A percentile compares a stretch with the other conserved stretches of the same genome.
Evolutionary conservation across 2,329 filamentous ascomycete genomes (phyloP).

Genomic region (Aspergillus clavatus): DNA sequence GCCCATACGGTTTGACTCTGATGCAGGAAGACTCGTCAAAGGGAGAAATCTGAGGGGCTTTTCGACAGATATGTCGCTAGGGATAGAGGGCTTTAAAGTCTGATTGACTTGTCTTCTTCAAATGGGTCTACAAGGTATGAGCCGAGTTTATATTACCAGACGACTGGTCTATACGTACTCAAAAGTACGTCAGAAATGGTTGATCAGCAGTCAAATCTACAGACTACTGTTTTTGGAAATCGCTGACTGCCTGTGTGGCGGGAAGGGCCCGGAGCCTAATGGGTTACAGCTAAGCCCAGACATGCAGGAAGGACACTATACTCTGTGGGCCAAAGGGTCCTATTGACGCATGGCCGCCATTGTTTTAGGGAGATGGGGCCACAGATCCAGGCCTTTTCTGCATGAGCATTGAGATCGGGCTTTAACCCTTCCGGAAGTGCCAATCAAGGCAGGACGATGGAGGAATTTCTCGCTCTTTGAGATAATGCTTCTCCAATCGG

Average conservation of each 20-base stretch:
- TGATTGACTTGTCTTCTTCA: not conserved
- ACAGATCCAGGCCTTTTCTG: not conserved
- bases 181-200: not conserved
- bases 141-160: not conserved
- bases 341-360: not conserved
- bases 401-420: not conserved
- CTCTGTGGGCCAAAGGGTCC: not conserved
- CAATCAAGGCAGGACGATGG: not conserved
- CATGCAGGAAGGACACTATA: not conserved
- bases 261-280: not conserved
- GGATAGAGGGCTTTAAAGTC: not conserved
- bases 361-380: not conserved
- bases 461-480: not conserved
- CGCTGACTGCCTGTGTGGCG: not conserved
- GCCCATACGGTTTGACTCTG: conserved; percentile 11
- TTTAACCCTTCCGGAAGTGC: not conserved
- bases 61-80: not conserved
- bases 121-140: not conserved
- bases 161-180: not conserved
- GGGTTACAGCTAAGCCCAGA: not conserved
- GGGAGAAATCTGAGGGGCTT: not conserved
- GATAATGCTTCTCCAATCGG: not conserved
- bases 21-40: not conserved
- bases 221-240: not conserved
- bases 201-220: not conserved